phyloP scores from a whole-genome alignment of 208 protist genomes.

The Acanthamoeba lugdunensis region DNA sequence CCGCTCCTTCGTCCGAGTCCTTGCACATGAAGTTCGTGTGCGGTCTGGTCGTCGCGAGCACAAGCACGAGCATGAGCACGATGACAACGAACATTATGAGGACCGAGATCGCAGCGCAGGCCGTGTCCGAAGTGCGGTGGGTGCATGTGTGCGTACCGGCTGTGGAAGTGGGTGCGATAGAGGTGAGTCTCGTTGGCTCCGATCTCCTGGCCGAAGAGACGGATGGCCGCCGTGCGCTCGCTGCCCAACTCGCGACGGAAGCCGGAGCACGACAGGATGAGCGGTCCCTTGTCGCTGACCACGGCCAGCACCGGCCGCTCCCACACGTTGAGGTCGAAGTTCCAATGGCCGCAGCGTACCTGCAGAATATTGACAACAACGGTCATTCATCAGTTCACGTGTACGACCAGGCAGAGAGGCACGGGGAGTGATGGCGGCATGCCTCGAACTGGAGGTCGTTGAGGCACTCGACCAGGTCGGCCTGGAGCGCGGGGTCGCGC shows the following conservation, averaged over 20 bases:
- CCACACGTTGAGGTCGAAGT: constrained; percentile 66
- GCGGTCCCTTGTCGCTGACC: not conserved
- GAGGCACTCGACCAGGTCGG: not conserved
- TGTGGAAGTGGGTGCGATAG: constrained; percentile 47
- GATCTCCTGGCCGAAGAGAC: constrained; percentile 35
- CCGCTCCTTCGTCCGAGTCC: constrained; percentile 37
- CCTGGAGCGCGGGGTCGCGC: not conserved
- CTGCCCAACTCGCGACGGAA: constrained; percentile 39
- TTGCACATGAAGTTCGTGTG: constrained; percentile 64
- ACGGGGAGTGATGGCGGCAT: not conserved
- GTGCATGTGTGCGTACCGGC: not conserved
- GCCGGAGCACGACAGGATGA: constrained; percentile 35
- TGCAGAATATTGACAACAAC: too few species aligned
- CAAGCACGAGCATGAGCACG: not conserved
- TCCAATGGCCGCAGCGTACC: constrained; percentile 59
- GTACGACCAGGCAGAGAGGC: too few species aligned
- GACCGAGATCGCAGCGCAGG: not conserved
- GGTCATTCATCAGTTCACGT: not conserved
- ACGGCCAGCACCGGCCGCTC: not conserved
- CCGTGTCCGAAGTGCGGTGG: too few species aligned
- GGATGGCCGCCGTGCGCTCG: constrained; percentile 27
- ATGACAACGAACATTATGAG: too few species aligned
- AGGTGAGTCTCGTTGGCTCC: not conserved
- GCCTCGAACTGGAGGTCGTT: constrained; percentile 56
- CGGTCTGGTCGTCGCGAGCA: not conserved